Evolutionary conservation across 1,139 yeast species (phyloP), one percentile per base, ranked within the genome.

Genomic region (Blastobotrys buckinghamii): DNA sequence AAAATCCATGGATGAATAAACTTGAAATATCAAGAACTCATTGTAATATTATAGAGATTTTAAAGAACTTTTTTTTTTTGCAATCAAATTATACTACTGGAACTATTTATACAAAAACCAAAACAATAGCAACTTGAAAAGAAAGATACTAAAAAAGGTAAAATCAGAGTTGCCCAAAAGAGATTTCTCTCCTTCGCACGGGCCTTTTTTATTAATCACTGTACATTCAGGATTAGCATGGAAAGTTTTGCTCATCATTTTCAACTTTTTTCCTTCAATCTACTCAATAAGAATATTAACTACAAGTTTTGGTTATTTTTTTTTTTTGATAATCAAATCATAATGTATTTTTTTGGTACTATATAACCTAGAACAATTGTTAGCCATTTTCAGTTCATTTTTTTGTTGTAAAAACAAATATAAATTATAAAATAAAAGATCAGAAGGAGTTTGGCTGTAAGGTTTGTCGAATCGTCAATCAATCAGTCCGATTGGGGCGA

Each of bases 401-500:
- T 38, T 22, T 22, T 15, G 5, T 17, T 15, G 15, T 7, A 5
- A 22, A 12, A 22, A 41, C 19, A 33, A 40, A 29, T 27, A 12
- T 15, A 12, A 41, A 41, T 8, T 30, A 36, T 8, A 17, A 36
- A 19, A 36, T 4, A 17, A 37, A 36, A 39, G 46, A 20, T 47
- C 50, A 47, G 50, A 47, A 26, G 50, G 47, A 48, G 76, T 73
- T 70, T 69, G 73, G 79, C 75, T 68, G 52, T 44, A 48, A 39
- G 42, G 65, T 68, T 61, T 61, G 74, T 74, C 80, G 79, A 73
- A 66, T 77, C 81, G 74, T 77, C 81, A 77, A 61, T 45, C 39
- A 20, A 57, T 45, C 44, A 59, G 60, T 76, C 78, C 76, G 81
- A 69, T 75, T 77, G 81, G 81, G 81, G 81, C 81, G 81, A 76